Conservation (phyloP, 2,329 filamentous ascomycete species). For the Apiospora marii region DNA sequence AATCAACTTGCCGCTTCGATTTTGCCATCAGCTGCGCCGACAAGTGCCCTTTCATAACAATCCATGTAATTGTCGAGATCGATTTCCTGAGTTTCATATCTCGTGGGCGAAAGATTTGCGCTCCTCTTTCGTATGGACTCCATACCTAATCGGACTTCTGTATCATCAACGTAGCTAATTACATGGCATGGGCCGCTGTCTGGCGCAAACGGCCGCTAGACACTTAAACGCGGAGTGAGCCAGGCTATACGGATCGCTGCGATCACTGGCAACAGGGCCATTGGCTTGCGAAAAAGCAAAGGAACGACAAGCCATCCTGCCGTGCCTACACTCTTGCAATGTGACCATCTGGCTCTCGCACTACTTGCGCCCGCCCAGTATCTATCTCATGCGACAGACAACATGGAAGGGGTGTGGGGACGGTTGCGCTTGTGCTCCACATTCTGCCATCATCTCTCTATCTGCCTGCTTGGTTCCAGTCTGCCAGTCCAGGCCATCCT, state of each 20-base stretch:
- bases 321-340: slow-evolving; percentile 5
- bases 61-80: slow-evolving; percentile 14
- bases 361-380: slow-evolving; percentile 18
- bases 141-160: slow-evolving; percentile 11
- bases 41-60: slow-evolving; percentile 1
- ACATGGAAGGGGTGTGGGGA: slow-evolving; percentile 18
- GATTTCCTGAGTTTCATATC: slow-evolving; percentile 1
- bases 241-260: slow-evolving; percentile 14
- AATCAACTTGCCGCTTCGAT: slow-evolving; percentile 13
- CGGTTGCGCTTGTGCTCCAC: slow-evolving; percentile 19
- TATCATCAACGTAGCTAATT: slow-evolving; percentile 8
- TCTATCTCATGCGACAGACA: slow-evolving; percentile 20
- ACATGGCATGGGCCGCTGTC: slow-evolving; percentile 2
- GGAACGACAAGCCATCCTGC: slow-evolving; percentile 2
- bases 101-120: slow-evolving; percentile 17
- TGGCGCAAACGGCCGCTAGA: slow-evolving; percentile 15
- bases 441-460: slow-evolving; percentile 22
- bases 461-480: background rate
- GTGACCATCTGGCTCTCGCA: slow-evolving; percentile 15
- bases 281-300: slow-evolving; percentile 7
- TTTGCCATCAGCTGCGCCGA: background rate
- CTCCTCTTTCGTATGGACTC: slow-evolving; percentile 10
- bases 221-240: background rate
- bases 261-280: background rate
- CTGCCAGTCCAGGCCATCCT: slow-evolving; percentile 14